phyloP scores from a whole-genome alignment of 2,329 filamentous ascomycete species.

The Arthrobotrys megalospora region DNA sequence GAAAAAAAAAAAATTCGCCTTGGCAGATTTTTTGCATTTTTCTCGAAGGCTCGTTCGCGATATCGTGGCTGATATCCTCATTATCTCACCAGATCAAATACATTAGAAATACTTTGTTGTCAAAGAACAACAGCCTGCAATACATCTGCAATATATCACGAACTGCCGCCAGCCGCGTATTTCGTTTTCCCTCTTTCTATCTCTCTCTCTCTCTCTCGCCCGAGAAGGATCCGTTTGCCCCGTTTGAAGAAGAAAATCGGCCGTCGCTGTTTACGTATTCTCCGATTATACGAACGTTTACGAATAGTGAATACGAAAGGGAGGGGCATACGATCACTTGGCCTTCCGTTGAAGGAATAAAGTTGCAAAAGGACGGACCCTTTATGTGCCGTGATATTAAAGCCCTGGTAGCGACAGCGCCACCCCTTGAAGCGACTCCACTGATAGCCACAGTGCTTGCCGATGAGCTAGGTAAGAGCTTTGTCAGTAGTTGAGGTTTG shows the following conservation, averaged over 20 bases:
- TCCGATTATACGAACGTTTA: not conserved
- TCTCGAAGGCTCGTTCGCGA: too few relatives aligned
- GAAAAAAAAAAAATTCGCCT: too few relatives aligned
- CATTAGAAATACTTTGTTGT: too few relatives aligned
- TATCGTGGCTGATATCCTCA: too few relatives aligned
- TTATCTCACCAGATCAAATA: too few relatives aligned
- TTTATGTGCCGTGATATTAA: conserved; percentile 17
- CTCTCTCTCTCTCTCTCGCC: not conserved
- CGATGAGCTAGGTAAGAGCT: not conserved
- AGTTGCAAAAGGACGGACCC: not conserved
- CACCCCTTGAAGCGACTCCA: conserved; percentile 20
- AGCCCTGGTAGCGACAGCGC: conserved; percentile 20
- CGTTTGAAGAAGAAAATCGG: too few relatives aligned
- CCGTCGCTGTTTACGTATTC: not conserved
- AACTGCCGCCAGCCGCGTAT: too few relatives aligned
- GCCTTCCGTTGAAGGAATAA: conserved; percentile 8
- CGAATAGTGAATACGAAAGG: conserved; percentile 5
- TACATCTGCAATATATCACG: too few relatives aligned
- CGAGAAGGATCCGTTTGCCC: not conserved
- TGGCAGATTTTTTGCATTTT: too few relatives aligned
- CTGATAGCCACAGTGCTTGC: conserved; percentile 2
- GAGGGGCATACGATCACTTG: not conserved
- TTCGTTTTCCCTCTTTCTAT: not conserved
- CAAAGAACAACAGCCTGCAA: too few relatives aligned
- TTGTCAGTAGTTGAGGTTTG: not conserved